Percentiles rank a stretch among this genome's conserved stretches.
Conservation (phyloP, 176 grass and related monocot genomes). For the Themeda triandra region DNA sequence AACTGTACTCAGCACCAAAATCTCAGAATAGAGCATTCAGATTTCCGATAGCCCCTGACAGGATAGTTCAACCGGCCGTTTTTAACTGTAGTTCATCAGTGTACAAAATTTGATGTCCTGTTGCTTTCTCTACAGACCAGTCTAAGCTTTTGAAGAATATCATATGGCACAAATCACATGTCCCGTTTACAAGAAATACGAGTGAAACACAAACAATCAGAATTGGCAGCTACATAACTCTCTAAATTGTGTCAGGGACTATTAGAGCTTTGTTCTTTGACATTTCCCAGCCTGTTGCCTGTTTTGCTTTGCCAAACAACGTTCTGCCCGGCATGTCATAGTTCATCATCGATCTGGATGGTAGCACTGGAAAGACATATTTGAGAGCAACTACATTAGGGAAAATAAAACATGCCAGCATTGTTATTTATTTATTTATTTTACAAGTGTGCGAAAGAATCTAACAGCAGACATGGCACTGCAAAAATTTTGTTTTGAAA, state of each 20-base stretch:
- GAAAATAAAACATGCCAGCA: neutral
- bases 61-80: neutral
- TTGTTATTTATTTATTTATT: no score
- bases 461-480: neutral
- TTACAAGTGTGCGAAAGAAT: neutral
- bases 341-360: slow-evolving; percentile 23
- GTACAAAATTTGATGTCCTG: slow-evolving; percentile 1
- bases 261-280: neutral
- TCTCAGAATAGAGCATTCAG: neutral
- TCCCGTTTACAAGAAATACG: neutral
- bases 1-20: neutral
- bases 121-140: neutral
- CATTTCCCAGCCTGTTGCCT: neutral
- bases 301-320: neutral
- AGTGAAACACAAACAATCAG: neutral
- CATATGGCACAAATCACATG: neutral
- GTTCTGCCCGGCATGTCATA: neutral
- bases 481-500: neutral
- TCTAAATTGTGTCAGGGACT: neutral
- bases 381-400: neutral
- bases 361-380: slow-evolving; percentile 6
- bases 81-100: neutral
- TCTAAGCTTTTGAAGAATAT: neutral
- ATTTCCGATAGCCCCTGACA: neutral
- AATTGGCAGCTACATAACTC: neutral